A percentile compares a stretch with the other conserved stretches of the same genome.
Evolutionary conservation across 116 monocot species (phyloP).

Genomic region (Dioscorea cayenensis): DNA sequence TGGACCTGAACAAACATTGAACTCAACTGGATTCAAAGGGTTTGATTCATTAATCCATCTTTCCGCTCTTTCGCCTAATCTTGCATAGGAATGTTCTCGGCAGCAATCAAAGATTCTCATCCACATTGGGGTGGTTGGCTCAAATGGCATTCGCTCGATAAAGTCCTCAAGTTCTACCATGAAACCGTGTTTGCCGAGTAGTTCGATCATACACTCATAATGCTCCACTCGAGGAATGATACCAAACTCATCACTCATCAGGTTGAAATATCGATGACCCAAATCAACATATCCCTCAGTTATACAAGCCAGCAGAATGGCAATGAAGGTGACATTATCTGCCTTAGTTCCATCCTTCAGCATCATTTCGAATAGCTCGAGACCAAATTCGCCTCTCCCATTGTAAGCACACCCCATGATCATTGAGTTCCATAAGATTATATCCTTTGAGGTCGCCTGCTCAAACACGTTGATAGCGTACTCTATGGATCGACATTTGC

Average conservation of each 20-base stretch:
- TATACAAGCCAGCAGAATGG: conserved; percentile 57
- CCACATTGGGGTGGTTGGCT: conserved; percentile 76
- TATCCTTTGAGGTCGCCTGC: conserved; percentile 28
- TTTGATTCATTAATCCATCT: conserved; percentile 35
- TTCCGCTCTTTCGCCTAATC: conserved; percentile 43
- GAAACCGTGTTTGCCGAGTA: conserved; percentile 56
- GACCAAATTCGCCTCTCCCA: conserved; percentile 43
- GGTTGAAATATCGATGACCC: conserved; percentile 48
- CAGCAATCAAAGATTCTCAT: conserved; percentile 55
- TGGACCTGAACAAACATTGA: too few relatives aligned
- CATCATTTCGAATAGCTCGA: conserved; percentile 62
- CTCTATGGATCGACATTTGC: conserved; percentile 51
- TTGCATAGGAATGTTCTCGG: conserved; percentile 38
- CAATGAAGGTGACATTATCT: conserved; percentile 60
- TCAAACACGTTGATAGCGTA: conserved; percentile 64
- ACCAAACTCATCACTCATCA: conserved; percentile 51
- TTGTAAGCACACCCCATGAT: conserved; percentile 78
- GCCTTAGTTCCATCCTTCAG: conserved; percentile 29
- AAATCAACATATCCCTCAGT: conserved; percentile 45
- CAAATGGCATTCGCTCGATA: conserved; percentile 57
- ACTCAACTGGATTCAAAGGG: conserved; percentile 5
- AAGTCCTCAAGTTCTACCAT: conserved; percentile 70
- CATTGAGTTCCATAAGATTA: conserved; percentile 74
- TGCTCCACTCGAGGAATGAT: conserved; percentile 57
- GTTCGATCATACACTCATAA: conserved; percentile 82